These are phyloP conservation scores for Elongisporangium anandrum DNA, from an alignment of 352 stramenopile species.

Conservation along the genomic window DNA sequence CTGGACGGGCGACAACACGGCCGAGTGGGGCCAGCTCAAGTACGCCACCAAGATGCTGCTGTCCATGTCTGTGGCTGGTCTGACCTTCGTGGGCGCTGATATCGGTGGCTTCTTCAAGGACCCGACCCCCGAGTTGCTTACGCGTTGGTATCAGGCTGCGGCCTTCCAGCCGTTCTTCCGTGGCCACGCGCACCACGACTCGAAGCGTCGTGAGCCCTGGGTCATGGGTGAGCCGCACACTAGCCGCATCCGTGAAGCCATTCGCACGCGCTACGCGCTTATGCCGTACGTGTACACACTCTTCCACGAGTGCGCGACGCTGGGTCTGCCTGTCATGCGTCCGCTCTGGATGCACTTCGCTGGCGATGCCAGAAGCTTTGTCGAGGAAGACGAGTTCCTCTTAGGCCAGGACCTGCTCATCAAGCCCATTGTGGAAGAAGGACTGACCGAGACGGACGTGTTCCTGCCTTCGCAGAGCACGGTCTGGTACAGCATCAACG, in stretches of 20 bases:
- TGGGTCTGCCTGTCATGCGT: constrained; percentile 86
- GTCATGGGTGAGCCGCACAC: constrained; percentile 96
- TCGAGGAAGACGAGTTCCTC: constrained; percentile 94
- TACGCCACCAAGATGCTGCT: constrained; percentile 97
- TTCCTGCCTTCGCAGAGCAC: constrained; percentile 79
- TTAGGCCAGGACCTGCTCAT: constrained; percentile 94
- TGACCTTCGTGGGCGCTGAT: constrained; percentile 98
- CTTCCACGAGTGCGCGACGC: constrained; percentile 59
- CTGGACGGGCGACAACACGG: constrained; percentile 98
- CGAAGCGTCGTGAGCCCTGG: constrained; percentile 97
- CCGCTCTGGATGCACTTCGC: constrained; percentile 97
- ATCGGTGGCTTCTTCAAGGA: constrained; percentile 99
- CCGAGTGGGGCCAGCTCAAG: constrained; percentile 95
- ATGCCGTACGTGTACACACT: constrained; percentile 95
- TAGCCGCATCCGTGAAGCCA: constrained; percentile 80
- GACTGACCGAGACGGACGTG: constrained; percentile 79
- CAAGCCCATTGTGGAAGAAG: constrained; percentile 91
- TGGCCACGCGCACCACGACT: constrained; percentile 98
- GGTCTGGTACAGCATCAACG: constrained; percentile 92
- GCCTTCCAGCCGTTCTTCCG: constrained; percentile 98
- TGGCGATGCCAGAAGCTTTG: constrained; percentile 74
- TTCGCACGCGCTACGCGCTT: constrained; percentile 94
- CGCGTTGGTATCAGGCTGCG: constrained; percentile 94
- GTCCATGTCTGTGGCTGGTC: constrained; percentile 92
- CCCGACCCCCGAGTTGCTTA: constrained; percentile 95